These are phyloP conservation scores for Oenanthe javanica DNA, from an alignment of 140 eudicot genomes.

Conservation along the genomic window DNA sequence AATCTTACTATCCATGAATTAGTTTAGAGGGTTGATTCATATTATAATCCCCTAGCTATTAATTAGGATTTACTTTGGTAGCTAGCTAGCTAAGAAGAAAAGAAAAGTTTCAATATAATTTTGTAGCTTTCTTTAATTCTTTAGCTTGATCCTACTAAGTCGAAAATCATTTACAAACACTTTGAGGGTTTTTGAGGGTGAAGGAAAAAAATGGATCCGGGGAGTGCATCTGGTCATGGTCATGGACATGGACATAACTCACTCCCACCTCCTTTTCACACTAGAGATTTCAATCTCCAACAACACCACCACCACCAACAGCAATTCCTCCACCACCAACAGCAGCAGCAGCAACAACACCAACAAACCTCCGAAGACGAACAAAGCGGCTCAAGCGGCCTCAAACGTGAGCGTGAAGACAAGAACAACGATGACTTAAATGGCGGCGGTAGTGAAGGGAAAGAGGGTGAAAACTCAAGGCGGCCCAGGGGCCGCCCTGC, in stretches of 20 bases:
- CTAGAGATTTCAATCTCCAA: slow-evolving; percentile 8
- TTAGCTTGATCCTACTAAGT: neutral
- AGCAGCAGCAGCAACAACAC: neutral
- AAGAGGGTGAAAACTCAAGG: neutral
- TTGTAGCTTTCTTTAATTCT: neutral
- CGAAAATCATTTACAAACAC: no score
- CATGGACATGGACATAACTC: neutral
- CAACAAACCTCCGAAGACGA: slow-evolving; percentile 4
- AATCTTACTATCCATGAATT: no score
- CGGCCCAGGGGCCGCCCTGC: neutral
- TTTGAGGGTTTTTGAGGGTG: neutral
- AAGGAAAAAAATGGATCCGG: neutral
- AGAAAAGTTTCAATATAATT: neutral
- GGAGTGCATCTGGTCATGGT: neutral
- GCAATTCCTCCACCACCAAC: slow-evolving; percentile 5
- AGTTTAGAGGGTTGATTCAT: no score
- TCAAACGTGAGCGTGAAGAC: slow-evolving; percentile 2
- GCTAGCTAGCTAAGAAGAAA: neutral
- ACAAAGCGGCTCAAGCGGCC: neutral
- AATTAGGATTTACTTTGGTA: neutral
- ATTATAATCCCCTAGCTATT: neutral
- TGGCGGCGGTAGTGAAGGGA: neutral
- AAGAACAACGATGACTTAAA: neutral
- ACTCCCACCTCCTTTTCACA: slow-evolving; percentile 8
- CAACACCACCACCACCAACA: slow-evolving; percentile 3